A percentile compares a stretch with the other conserved stretches of the same genome.
Evolutionary conservation across 2,329 filamentous ascomycete genomes (phyloP).

Genomic region (Ceratocystis diversiconidia): DNA sequence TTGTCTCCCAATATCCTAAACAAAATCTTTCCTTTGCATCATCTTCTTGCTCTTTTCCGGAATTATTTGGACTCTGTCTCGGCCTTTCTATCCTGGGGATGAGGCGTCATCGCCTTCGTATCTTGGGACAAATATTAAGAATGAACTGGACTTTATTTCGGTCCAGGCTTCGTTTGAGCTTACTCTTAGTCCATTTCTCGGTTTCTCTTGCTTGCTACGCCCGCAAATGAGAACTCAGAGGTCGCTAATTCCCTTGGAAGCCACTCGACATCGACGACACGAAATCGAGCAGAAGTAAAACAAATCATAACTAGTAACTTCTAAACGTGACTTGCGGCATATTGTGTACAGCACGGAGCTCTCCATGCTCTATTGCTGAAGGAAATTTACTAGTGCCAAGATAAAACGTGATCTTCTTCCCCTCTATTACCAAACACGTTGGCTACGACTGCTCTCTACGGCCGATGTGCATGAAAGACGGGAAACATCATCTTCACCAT

Average conservation of each 20-base stretch:
- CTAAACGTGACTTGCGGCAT: slow-evolving; percentile 30
- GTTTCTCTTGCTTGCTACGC: not conserved
- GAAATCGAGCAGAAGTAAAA: not conserved
- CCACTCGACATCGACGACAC: not conserved
- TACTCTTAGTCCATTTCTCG: not conserved
- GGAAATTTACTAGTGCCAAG: slow-evolving; percentile 42
- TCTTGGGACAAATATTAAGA: not conserved
- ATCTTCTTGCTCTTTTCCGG: not conserved
- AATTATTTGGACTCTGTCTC: not conserved
- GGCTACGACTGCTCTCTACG: slow-evolving; percentile 26
- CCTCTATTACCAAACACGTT: slow-evolving; percentile 46
- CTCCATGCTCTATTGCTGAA: slow-evolving; percentile 41
- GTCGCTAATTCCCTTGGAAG: not conserved
- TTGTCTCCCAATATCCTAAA: not conserved
- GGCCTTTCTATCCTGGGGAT: not conserved
- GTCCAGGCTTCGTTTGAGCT: not conserved
- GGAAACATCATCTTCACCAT: slow-evolving; percentile 28
- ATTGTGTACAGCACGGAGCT: slow-evolving; percentile 46
- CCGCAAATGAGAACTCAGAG: not conserved
- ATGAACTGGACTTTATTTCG: not conserved
- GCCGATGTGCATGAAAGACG: slow-evolving; percentile 41
- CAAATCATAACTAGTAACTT: not conserved
- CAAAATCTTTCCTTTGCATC: no score
- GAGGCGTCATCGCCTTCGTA: not conserved
- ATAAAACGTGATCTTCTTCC: slow-evolving; percentile 28